Evolutionary conservation across 2,329 filamentous ascomycete species (phyloP), one percentile per base, ranked within the genome.

Genomic region (Curvularia eragrostidis): DNA sequence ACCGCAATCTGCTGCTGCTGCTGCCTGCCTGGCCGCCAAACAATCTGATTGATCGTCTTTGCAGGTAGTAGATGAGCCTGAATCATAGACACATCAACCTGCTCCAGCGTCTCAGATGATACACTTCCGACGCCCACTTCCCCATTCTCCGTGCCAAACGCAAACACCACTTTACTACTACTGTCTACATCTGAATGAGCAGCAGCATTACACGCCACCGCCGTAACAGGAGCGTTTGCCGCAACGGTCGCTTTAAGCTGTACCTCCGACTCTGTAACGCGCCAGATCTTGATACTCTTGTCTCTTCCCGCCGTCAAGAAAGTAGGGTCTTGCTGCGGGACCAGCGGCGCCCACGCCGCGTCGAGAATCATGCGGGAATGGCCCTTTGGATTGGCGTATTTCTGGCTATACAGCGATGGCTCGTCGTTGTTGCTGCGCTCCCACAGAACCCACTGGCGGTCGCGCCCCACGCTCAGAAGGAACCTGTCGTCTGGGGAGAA

Each of bases 301-400:
- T 99, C 95, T 67, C 95, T 84, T 3, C 93, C 92, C 1, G 93
- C 94, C 0, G 95, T 99, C 12, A 90, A 90, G 76, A 99, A 99
- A 26, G 84, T 75, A 5, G 77, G 66, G n/a, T n/a, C n/a, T n/a
- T n/a, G n/a, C 8, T 74, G 71, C 7, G 71, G 70, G 8, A 26
- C 2, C 1, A 70, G 64, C 0, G 65, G 48, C 1, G 89, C 88
- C 94, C 95, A 99, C 2, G 91, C 87, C 1, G 88, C 90, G 72
- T 93, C 92, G 13, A 98, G 82, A 44, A 99, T 93, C 93, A 99
- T 98, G 58, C 95, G 84, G 3, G 90, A 84, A 75, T 99, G 95
- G 0, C 91, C 94, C 77, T 96, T 97, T 1, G 87, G 85, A 68
- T 96, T 92, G 2, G 85, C 81, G 60, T 88, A 81, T 38, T 85